phyloP scores from a whole-genome alignment of 345 rosid species.

The Eucalyptus marginata region DNA sequence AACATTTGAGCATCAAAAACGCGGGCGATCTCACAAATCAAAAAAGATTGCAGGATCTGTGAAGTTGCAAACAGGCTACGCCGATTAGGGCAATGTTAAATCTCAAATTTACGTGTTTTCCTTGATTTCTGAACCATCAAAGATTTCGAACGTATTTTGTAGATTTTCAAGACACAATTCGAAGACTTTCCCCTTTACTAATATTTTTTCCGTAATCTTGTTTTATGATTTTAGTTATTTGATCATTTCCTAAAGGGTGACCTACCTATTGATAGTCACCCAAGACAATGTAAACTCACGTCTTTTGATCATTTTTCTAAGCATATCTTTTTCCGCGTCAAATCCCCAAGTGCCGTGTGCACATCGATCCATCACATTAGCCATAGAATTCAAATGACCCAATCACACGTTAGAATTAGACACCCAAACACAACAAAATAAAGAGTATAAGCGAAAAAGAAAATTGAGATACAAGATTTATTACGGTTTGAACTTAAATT shows the following conservation, averaged over 20 bases:
- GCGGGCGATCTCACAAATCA: fast-evolving
- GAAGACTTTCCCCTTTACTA: no score
- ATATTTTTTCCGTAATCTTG: no score
- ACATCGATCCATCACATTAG: background rate
- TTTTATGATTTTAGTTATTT: no score
- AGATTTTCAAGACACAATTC: no score
- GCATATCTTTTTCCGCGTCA: background rate
- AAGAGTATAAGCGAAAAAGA: background rate
- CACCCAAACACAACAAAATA: background rate
- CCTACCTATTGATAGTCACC: background rate
- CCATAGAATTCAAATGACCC: background rate
- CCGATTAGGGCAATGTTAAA: no score
- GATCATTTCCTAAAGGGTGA: background rate
- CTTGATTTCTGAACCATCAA: no score
- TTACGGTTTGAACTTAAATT: fast-evolving
- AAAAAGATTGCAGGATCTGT: fast-evolving
- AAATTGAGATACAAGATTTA: fast-evolving
- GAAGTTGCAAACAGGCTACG: no score
- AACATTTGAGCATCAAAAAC: no score
- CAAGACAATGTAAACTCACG: background rate
- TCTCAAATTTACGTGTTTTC: no score
- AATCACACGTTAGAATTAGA: background rate
- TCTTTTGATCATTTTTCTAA: background rate
- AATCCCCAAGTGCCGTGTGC: background rate
- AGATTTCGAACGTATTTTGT: no score